Percentiles rank a stretch among this genome's conserved stretches.
phyloP scores from a whole-genome alignment of 2,329 filamentous ascomycete genomes.

The Arthroderma uncinatum region DNA sequence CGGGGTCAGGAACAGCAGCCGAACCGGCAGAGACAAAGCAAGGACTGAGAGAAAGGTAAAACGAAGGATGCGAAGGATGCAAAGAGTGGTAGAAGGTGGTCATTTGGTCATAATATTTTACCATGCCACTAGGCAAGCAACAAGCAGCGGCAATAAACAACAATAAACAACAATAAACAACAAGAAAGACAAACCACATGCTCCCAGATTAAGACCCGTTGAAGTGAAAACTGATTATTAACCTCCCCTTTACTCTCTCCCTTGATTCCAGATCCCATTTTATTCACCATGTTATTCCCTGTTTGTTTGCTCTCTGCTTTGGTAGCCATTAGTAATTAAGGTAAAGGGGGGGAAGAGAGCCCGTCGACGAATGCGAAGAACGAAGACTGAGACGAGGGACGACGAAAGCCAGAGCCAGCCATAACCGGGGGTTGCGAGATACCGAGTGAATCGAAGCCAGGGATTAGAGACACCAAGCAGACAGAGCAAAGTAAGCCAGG shows the following conservation, averaged over 20 bases:
- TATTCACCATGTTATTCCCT: not conserved
- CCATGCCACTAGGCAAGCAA: not conserved
- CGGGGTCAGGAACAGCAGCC: not conserved
- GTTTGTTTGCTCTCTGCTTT: not conserved
- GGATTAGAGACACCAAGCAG: too few relatives aligned
- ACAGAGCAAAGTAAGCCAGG: too few relatives aligned
- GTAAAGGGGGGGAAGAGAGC: not conserved
- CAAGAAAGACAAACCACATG: conserved; percentile 1
- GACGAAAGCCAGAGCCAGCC: too few relatives aligned
- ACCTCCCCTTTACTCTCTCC: not conserved
- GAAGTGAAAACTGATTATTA: not conserved
- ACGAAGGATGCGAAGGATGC: too few relatives aligned
- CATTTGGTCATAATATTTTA: conserved; percentile 2
- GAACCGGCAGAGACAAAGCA: not conserved
- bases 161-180: too few relatives aligned
- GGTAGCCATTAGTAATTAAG: not conserved
- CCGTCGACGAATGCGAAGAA: not conserved
- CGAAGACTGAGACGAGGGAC: too few relatives aligned
- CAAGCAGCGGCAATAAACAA: not conserved
- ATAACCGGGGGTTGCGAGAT: not conserved
- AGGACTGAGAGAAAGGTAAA: not conserved
- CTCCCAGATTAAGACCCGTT: not conserved
- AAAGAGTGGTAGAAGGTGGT: not conserved
- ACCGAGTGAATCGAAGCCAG: too few relatives aligned
- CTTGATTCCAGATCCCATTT: not conserved